Evolutionary conservation across 768 basidiomycete species (phyloP), one percentile per base, ranked within the genome.

Genomic region (Mycena maculata): DNA sequence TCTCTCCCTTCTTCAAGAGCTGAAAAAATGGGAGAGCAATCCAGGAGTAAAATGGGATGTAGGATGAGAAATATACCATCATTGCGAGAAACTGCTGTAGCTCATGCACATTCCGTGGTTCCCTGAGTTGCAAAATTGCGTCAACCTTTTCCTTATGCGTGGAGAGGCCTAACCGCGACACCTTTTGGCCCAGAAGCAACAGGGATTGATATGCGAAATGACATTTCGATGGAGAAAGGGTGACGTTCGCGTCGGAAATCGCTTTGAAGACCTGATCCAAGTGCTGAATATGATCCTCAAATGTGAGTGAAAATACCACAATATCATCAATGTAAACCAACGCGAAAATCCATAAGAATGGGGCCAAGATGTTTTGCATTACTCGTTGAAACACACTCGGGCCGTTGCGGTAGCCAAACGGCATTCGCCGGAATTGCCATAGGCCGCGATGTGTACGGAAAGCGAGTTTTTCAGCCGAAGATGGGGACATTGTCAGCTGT

Each of bases 281-380:
- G 50, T 81, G 78, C 1, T 48, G 0, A 53, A 36, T 36, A 13
- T 36, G 33, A 36, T 36, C 33, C 13, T 36, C 33, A 36, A 36
- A 36, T 6, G 33, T 62, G 31, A 54, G 33, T 0, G 77, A 79
- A 55, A 75, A 83, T 0, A 82, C 72, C 0, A 83, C 74, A 1
- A 83, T 83, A 48, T 84, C 77, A 47, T 84, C 79, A 11, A 84
- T 81, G 49, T 83, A 84, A 0, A 83, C 81, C 20, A 80, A 48
- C 2, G 78, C 59, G 53, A 82, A 81, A 0, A 80, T 63, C 80
- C 81, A 82, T 4, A 83, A 68, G 54, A 67, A 82, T 0, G 77
- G 79, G 0, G 78, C 68, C 0, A 82, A 68, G 0, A 81, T 67
- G 8, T 60, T 59, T 47, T 83, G 80, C 82, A 84, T 84, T 4